A percentile compares a stretch with the other conserved stretches of the same genome.
Evolutionary conservation across 139 green algal species (phyloP).

Genomic region (Gonium pectorale): DNA sequence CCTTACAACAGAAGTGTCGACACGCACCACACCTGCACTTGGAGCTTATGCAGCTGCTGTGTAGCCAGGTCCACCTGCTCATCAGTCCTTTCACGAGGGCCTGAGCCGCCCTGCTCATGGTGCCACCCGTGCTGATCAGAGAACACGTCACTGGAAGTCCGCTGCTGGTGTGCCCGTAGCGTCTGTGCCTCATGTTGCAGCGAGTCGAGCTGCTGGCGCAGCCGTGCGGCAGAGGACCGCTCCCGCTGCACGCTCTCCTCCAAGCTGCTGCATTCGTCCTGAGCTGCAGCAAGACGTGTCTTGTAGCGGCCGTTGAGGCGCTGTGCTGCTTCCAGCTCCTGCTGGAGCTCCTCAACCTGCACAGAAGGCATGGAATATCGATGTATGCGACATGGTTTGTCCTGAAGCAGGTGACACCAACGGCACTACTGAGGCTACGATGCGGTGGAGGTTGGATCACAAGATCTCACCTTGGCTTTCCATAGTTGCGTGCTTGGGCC

Average conservation of each 20-base stretch:
- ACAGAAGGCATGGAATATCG: too few relatives aligned
- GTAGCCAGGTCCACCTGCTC: background rate
- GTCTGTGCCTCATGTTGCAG: slow-evolving; percentile 25
- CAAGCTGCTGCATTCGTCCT: slow-evolving; percentile 42
- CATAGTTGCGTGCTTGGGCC: background rate
- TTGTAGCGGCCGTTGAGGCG: slow-evolving; percentile 41
- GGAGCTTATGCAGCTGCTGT: slow-evolving; percentile 11
- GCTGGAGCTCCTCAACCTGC: slow-evolving; percentile 47
- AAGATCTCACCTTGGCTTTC: slow-evolving; percentile 4
- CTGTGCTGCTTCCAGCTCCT: slow-evolving; percentile 30
- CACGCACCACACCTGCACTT: slow-evolving; percentile 46
- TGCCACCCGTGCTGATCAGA: too few relatives aligned
- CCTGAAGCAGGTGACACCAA: too few relatives aligned
- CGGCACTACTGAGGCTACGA: too few relatives aligned
- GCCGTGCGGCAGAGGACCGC: background rate
- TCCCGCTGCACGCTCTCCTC: slow-evolving; percentile 52
- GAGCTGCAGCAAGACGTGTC: slow-evolving; percentile 26
- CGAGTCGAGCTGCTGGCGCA: slow-evolving; percentile 43
- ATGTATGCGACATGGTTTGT: too few relatives aligned
- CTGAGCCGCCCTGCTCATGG: too few relatives aligned
- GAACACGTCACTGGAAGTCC: too few relatives aligned
- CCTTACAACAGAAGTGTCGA: too few relatives aligned
- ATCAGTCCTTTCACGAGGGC: too few relatives aligned
- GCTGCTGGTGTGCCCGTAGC: too few relatives aligned
- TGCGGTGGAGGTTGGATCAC: too few relatives aligned